A percentile compares a stretch with the other conserved stretches of the same genome.
Evolutionary conservation across 1,284 basidiomycete species (phyloP).

Genomic region (Apiotrichum gracile): DNA sequence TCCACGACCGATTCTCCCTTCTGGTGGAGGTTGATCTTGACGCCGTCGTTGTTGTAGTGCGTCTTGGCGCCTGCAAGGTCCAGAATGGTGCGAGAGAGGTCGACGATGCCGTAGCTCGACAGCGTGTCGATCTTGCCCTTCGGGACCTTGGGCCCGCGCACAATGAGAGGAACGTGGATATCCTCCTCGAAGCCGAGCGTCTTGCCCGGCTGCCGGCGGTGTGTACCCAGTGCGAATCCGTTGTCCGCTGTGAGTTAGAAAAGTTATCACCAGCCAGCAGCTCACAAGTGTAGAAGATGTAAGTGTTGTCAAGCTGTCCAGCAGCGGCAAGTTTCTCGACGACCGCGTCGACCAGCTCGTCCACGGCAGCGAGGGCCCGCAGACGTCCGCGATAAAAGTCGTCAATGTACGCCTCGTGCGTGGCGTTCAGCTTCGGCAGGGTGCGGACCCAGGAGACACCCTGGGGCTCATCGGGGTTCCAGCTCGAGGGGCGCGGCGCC

Average conservation of each 20-base stretch:
- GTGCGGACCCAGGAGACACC: slow-evolving; percentile 35
- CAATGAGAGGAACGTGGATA: slow-evolving; percentile 30
- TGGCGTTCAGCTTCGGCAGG: slow-evolving; percentile 29
- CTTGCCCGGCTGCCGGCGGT: slow-evolving; percentile 39
- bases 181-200: slow-evolving; percentile 41
- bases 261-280: neutral
- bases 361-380: slow-evolving; percentile 30
- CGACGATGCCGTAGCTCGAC: slow-evolving; percentile 29
- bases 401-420: slow-evolving; percentile 36
- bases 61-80: slow-evolving; percentile 34
- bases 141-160: slow-evolving; percentile 28
- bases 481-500: slow-evolving; percentile 16
- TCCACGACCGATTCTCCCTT: neutral
- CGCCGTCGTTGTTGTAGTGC: slow-evolving; percentile 32
- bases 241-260: slow-evolving; percentile 29
- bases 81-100: slow-evolving; percentile 35
- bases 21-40: slow-evolving; percentile 24
- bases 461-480: slow-evolving; percentile 27
- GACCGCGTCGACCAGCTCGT: slow-evolving; percentile 36
- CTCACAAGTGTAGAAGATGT: slow-evolving; percentile 33
- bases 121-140: slow-evolving; percentile 19
- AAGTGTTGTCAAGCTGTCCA: slow-evolving; percentile 36
- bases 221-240: slow-evolving; percentile 33
- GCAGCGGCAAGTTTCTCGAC: slow-evolving; percentile 26
- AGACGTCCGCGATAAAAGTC: slow-evolving; percentile 37